Evolutionary conservation across 2,329 filamentous ascomycete genomes (phyloP).

Genomic region (Aureobasidium zeae): DNA sequence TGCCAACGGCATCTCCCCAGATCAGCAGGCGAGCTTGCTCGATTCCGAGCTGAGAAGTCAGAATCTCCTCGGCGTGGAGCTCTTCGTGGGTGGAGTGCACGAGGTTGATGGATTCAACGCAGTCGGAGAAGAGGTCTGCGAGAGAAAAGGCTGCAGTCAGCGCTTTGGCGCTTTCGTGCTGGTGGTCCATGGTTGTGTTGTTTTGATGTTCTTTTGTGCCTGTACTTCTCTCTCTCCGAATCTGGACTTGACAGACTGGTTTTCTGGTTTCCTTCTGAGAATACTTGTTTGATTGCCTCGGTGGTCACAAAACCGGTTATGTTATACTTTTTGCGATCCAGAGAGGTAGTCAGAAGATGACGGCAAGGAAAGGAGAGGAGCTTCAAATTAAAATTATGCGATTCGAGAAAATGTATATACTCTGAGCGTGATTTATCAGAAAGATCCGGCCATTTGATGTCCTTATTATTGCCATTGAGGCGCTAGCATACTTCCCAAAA

Average conservation of each 20-base stretch:
- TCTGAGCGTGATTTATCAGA: too few species aligned
- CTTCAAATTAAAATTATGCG: too few species aligned
- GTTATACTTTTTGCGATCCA: background rate
- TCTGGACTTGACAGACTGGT: too few species aligned
- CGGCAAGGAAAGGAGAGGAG: too few species aligned
- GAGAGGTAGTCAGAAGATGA: background rate
- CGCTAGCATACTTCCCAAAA: too few species aligned
- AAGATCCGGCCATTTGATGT: too few species aligned
- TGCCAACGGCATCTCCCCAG: slow-evolving; percentile 40
- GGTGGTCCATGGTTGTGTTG: background rate
- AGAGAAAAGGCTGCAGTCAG: slow-evolving; percentile 35
- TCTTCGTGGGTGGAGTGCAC: slow-evolving; percentile 36
- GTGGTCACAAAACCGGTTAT: background rate
- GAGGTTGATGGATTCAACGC: slow-evolving; percentile 39
- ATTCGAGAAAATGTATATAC: too few species aligned
- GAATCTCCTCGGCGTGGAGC: slow-evolving; percentile 36
- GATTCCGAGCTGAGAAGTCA: slow-evolving; percentile 36
- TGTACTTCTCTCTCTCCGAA: background rate
- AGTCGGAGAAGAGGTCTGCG: slow-evolving; percentile 38
- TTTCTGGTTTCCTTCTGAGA: background rate
- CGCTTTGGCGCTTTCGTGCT: slow-evolving; percentile 12
- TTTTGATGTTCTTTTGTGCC: background rate
- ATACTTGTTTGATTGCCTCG: background rate
- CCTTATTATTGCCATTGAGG: too few species aligned
- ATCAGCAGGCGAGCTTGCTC: slow-evolving; percentile 41